A percentile compares a stretch with the other conserved stretches of the same genome.
These are phyloP conservation scores for Candida silvatica DNA, from an alignment of 805 yeast genomes.

Conservation along the genomic window DNA sequence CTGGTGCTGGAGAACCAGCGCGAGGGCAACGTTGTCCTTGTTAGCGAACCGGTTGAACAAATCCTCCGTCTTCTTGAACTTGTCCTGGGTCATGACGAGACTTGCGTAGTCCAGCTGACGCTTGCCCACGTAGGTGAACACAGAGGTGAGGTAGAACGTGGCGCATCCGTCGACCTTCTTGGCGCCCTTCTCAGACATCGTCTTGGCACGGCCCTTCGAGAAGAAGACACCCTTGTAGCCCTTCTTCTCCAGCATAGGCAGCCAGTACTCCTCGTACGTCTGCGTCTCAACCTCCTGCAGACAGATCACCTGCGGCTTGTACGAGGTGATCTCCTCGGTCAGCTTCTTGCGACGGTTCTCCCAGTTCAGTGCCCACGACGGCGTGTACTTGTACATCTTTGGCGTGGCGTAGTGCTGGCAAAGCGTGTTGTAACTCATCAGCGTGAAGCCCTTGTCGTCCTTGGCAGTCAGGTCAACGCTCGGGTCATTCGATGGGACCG, in stretches of 20 bases:
- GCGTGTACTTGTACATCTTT: slow-evolving; percentile 87
- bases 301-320: slow-evolving; percentile 73
- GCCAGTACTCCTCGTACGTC: slow-evolving; percentile 82
- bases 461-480: slow-evolving; percentile 20
- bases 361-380: slow-evolving; percentile 97
- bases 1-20: slow-evolving; percentile 64
- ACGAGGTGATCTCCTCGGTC: slow-evolving; percentile 59
- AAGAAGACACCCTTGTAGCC: slow-evolving; percentile 82
- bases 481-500: slow-evolving; percentile 15
- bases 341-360: slow-evolving; percentile 74
- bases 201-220: slow-evolving; percentile 86
- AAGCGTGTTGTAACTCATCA: slow-evolving; percentile 82
- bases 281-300: slow-evolving; percentile 92
- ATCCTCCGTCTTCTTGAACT: slow-evolving; percentile 88
- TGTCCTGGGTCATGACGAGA: slow-evolving; percentile 72
- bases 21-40: slow-evolving; percentile 86
- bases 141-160: slow-evolving; percentile 65
- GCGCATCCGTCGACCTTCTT: slow-evolving; percentile 98
- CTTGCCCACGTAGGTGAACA: slow-evolving; percentile 64
- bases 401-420: slow-evolving; percentile 96
- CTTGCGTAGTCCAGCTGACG: slow-evolving; percentile 76
- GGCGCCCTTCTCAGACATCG: slow-evolving; percentile 74
- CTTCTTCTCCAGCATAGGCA: slow-evolving; percentile 55
- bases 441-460: slow-evolving; percentile 47
- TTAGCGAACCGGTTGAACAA: slow-evolving; percentile 93